These are phyloP conservation scores for Rhododendron ferrugineum DNA, from an alignment of 148 eudicot species.

Conservation along the genomic window DNA sequence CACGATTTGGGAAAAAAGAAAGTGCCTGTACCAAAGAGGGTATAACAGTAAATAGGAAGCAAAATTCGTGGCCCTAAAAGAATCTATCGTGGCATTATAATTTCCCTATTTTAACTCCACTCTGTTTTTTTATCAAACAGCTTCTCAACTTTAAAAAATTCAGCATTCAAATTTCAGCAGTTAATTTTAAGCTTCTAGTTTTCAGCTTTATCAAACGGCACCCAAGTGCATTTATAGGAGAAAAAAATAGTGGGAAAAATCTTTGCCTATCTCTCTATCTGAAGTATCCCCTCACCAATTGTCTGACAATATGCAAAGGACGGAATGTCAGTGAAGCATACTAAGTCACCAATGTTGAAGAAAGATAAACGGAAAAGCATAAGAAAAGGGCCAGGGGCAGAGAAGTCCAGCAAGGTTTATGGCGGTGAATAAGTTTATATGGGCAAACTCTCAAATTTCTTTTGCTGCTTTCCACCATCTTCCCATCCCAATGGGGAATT, in stretches of 20 bases:
- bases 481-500: not conserved
- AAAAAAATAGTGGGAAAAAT: not conserved
- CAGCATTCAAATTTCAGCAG: not conserved
- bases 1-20: too few relatives aligned
- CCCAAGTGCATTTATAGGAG: not conserved
- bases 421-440: not conserved
- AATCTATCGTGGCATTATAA: too few relatives aligned
- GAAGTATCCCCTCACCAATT: not conserved
- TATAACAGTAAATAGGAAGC: too few relatives aligned
- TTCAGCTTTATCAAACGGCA: not conserved
- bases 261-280: not conserved
- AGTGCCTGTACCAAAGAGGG: too few relatives aligned
- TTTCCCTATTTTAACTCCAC: not conserved
- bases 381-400: not conserved
- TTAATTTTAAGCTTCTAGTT: not conserved
- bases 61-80: too few relatives aligned
- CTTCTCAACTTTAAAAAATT: not conserved
- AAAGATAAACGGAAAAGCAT: not conserved
- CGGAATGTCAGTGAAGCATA: not conserved
- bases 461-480: not conserved
- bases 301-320: not conserved
- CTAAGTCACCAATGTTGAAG: not conserved
- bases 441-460: not conserved
- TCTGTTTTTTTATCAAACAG: not conserved
- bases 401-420: not conserved